phyloP scores from a whole-genome alignment of 768 basidiomycete species.

The Lactarius psammicola region DNA sequence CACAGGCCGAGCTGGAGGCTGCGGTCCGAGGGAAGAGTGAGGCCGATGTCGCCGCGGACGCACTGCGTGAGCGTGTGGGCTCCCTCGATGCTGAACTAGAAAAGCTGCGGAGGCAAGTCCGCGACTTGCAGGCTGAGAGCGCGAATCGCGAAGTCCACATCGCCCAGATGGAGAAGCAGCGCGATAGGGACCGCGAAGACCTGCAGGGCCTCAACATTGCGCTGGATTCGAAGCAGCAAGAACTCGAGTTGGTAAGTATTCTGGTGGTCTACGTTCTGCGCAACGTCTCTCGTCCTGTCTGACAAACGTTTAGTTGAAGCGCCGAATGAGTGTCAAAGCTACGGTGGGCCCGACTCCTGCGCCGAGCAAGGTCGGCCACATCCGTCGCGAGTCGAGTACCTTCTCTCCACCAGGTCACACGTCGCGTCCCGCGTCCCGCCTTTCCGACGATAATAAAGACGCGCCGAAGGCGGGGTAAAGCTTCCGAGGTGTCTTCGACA shows the following conservation, averaged over 20 bases:
- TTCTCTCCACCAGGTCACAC: conserved; percentile 17
- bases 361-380: conserved; percentile 18
- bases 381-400: conserved; percentile 27
- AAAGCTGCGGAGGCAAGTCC: conserved; percentile 58
- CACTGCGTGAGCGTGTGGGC: conserved; percentile 49
- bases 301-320: conserved; percentile 16
- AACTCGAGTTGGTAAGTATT: conserved; percentile 75
- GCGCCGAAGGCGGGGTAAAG: conserved; percentile 23
- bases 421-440: conserved; percentile 27
- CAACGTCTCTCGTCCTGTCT: background rate
- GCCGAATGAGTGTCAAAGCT: conserved; percentile 25
- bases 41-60: conserved; percentile 49
- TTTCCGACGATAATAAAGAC: conserved; percentile 26
- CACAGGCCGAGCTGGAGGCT: conserved; percentile 48
- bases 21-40: conserved; percentile 55
- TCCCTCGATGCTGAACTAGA: conserved; percentile 59
- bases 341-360: conserved; percentile 24
- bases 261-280: background rate
- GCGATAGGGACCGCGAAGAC: conserved; percentile 71
- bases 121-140: conserved; percentile 74
- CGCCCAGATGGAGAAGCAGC: conserved; percentile 65
- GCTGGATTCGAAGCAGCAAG: conserved; percentile 91
- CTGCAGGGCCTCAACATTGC: conserved; percentile 84
- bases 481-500: conserved; percentile 9
- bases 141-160: conserved; percentile 83